These are phyloP conservation scores for Mycena latifolia DNA, from an alignment of 768 basidiomycete species.

Conservation along the genomic window DNA sequence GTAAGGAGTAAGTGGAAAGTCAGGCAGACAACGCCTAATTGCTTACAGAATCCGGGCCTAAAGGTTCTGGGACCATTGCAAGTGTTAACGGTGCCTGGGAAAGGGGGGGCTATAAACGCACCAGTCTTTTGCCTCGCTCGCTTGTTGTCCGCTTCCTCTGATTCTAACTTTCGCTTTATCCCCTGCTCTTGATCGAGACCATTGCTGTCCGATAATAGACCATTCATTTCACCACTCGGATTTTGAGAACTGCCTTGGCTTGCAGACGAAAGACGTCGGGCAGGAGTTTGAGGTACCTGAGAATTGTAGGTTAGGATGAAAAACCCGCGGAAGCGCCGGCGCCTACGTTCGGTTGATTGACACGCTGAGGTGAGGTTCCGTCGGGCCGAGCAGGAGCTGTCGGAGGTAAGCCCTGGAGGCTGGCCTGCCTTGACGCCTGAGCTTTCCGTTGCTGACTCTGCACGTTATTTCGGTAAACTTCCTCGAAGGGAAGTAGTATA, in stretches of 20 bases:
- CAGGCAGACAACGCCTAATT: constrained; percentile 12
- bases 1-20: constrained; percentile 32
- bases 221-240: constrained; percentile 31
- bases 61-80: constrained; percentile 53
- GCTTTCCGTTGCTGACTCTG: constrained; percentile 71
- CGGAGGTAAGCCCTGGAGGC: constrained; percentile 41
- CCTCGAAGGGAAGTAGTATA: constrained; percentile 81
- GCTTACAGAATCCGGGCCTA: constrained; percentile 61
- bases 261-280: constrained; percentile 40
- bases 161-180: constrained; percentile 79
- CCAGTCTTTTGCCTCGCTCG: constrained; percentile 81
- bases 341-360: constrained; percentile 28
- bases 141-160: constrained; percentile 75
- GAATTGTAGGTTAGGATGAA: constrained; percentile 6
- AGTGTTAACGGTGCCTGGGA: constrained; percentile 35
- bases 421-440: constrained; percentile 43
- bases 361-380: constrained; percentile 24
- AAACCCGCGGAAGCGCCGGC: background rate
- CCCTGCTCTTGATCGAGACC: constrained; percentile 74
- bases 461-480: constrained; percentile 71
- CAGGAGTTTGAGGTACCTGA: constrained; percentile 45
- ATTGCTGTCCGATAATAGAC: constrained; percentile 49
- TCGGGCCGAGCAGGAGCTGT: constrained; percentile 27
- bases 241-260: constrained; percentile 39
- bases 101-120: constrained; percentile 47